Evolutionary conservation across 352 stramenopile genomes (phyloP), one percentile per base, ranked within the genome.

Genomic region (Halophytophthora polymorphica): DNA sequence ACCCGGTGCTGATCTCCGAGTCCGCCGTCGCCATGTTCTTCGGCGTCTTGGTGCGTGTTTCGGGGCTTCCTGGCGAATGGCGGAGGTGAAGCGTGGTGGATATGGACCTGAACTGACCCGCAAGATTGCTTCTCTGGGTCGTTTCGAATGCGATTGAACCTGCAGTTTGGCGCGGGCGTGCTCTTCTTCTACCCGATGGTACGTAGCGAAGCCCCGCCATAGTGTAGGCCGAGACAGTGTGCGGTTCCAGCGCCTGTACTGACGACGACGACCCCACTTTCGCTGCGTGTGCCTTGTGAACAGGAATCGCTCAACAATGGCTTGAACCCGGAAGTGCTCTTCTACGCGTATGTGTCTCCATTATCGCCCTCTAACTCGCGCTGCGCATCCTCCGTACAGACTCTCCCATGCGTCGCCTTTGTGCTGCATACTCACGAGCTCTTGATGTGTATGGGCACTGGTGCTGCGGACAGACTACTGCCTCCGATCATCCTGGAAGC

Each of bases 401-500:
- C n/a, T n/a, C n/a, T n/a, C n/a, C n/a, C n/a, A n/a, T n/a, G n/a
- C n/a, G n/a, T n/a, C n/a, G n/a, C n/a, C n/a, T n/a, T 37, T 25
- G 2, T 22, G 38, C 11, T 31, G 6, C 35, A 64, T 58, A 39
- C 36, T 78, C 21, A 46, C 29, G 36, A 28, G 28, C 1, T 21
- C 48, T 18, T 18, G 0, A n/a, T 40, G 7, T 38, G 28, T 10
- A 34, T 34, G 29, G 6, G 6, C 11, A 14, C 13, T 38, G 33
- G 13, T 31, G 25, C 25, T 31, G 25, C 33, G 8, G 58, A 3
- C 48, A 83, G 72, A 22, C 48, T 83, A 21, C 56, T 94, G 15
- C 84, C 84, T 11, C 84, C 84, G 28, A 94, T 94, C 60, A 94
- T 94, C 33, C 53, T 93, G 12, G 84, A 94, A 55, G 84, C 82